These are phyloP conservation scores for Hyaloscypha variabilis DNA, from an alignment of 495 filamentous ascomycete genomes.

Conservation along the genomic window DNA sequence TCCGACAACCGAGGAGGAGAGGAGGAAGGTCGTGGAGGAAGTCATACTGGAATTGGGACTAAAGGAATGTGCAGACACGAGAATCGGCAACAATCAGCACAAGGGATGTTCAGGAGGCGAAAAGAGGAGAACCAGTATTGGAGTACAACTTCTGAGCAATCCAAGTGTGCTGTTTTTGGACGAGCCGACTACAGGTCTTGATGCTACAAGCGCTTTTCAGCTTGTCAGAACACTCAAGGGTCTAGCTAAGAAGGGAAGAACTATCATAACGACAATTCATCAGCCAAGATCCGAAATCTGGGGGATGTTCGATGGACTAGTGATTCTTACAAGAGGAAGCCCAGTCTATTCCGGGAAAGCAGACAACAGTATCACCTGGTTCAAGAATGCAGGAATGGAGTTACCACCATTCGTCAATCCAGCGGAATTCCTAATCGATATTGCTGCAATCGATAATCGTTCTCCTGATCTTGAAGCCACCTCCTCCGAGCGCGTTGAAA, in stretches of 20 bases:
- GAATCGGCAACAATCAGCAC: constrained; percentile 67
- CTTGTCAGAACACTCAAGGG: constrained; percentile 68
- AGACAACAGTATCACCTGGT: constrained; percentile 57
- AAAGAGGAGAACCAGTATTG: constrained; percentile 72
- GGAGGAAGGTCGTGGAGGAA: constrained; percentile 64
- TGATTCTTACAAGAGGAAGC: constrained; percentile 63
- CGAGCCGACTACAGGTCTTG: constrained; percentile 75
- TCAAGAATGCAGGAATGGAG: constrained; percentile 53
- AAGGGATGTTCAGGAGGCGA: constrained; percentile 78
- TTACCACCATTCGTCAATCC: constrained; percentile 73
- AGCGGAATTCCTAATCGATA: constrained; percentile 72
- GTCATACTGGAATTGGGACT: constrained; percentile 73
- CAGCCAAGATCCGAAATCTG: constrained; percentile 77
- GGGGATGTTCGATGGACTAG: constrained; percentile 69
- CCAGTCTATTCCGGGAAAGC: constrained; percentile 65
- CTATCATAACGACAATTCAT: constrained; percentile 73
- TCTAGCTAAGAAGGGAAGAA: constrained; percentile 66
- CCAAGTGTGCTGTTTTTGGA: constrained; percentile 76
- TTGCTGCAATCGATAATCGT: constrained; percentile 70
- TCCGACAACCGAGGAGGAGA: constrained; percentile 58
- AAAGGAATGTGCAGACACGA: constrained; percentile 73
- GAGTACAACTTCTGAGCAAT: constrained; percentile 74
- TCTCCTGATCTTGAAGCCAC: constrained; percentile 59
- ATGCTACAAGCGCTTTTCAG: constrained; percentile 76
- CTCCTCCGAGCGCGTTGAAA: constrained; percentile 56